Percentiles rank a stretch among this genome's conserved stretches.
These are phyloP conservation scores for Mycena sp. DNA, from an alignment of 1,284 basidiomycete genomes.

Conservation along the genomic window DNA sequence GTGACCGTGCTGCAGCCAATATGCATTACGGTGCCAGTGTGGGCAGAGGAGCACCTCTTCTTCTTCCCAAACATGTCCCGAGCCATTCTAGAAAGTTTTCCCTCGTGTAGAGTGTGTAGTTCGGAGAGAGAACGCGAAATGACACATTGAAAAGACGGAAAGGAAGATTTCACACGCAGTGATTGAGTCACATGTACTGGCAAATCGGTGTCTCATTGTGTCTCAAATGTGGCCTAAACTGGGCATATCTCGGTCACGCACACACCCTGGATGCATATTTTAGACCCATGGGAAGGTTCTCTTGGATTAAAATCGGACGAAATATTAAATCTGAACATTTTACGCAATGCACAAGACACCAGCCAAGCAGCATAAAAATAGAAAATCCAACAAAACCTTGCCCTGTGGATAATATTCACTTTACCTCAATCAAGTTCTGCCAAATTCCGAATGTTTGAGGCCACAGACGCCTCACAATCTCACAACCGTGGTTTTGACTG, in stretches of 20 bases:
- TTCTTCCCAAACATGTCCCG: background rate
- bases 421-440: too few relatives aligned
- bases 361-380: background rate
- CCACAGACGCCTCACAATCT: too few relatives aligned
- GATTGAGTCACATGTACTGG: too few relatives aligned
- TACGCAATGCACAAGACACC: background rate
- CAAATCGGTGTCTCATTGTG: background rate
- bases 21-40: background rate
- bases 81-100: background rate
- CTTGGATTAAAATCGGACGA: too few relatives aligned
- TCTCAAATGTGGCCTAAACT: background rate
- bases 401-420: too few relatives aligned
- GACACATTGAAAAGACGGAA: too few relatives aligned
- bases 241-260: background rate
- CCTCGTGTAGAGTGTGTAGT: background rate
- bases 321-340: too few relatives aligned
- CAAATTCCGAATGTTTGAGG: too few relatives aligned
- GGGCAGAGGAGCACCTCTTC: background rate
- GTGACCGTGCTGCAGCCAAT: background rate
- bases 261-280: background rate
- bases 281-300: background rate
- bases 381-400: background rate
- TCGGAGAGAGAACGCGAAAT: too few relatives aligned
- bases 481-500: too few relatives aligned
- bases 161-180: too few relatives aligned